These are phyloP conservation scores for Hebeloma cylindrosporum DNA, from an alignment of 768 basidiomycete species.

Conservation along the genomic window DNA sequence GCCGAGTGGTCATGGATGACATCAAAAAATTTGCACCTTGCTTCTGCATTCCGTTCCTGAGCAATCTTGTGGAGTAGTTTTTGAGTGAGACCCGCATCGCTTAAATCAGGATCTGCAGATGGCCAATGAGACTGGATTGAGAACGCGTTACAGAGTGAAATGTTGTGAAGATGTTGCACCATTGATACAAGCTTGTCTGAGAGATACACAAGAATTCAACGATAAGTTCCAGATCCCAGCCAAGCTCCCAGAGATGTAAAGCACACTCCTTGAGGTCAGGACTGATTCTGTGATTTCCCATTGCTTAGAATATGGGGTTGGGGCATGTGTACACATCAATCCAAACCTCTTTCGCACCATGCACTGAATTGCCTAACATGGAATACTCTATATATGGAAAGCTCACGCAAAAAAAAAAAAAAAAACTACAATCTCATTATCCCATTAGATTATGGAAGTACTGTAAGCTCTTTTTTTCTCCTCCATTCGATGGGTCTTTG, in stretches of 20 bases:
- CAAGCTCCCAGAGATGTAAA: constrained; percentile 22
- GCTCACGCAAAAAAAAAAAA: too few relatives aligned
- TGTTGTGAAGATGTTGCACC: constrained; percentile 23
- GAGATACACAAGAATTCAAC: constrained; percentile 24
- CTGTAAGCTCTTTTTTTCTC: constrained; percentile 1
- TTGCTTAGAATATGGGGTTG: too few relatives aligned
- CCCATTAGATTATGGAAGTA: too few relatives aligned
- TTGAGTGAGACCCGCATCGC: constrained; percentile 69
- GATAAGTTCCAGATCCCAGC: constrained; percentile 24
- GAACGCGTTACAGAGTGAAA: constrained; percentile 14
- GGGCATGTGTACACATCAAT: too few relatives aligned
- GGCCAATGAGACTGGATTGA: constrained; percentile 21
- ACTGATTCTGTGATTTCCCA: constrained; percentile 25
- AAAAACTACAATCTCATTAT: too few relatives aligned
- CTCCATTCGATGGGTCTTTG: constrained; percentile 12
- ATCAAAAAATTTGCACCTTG: constrained; percentile 12
- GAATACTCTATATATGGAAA: too few relatives aligned
- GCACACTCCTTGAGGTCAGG: constrained; percentile 27
- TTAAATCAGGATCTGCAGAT: constrained; percentile 20
- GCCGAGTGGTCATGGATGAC: constrained; percentile 6
- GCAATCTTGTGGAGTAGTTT: constrained; percentile 50
- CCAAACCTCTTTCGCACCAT: too few relatives aligned
- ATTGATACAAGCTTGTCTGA: constrained; percentile 23
- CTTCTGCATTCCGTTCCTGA: constrained; percentile 13
- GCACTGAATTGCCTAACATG: too few relatives aligned